These are phyloP conservation scores for Oidiodendron maius DNA, from an alignment of 495 filamentous ascomycete species.

Conservation along the genomic window DNA sequence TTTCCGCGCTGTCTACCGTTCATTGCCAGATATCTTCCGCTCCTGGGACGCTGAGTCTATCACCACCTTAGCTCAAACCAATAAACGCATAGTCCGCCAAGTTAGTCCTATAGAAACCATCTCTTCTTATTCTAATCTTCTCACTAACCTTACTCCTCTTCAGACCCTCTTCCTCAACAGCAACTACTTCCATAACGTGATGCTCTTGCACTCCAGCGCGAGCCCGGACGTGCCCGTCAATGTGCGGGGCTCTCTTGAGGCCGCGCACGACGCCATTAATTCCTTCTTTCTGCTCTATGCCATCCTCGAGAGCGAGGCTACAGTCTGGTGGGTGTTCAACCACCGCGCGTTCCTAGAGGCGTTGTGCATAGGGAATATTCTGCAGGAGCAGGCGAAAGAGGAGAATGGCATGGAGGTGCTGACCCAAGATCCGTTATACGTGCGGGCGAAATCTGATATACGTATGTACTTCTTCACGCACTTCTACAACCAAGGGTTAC, in stretches of 20 bases:
- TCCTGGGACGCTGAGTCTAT: conserved; percentile 52
- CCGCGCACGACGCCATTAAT: conserved; percentile 46
- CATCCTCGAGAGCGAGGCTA: conserved; percentile 56
- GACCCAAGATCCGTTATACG: conserved; percentile 44
- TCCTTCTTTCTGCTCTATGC: conserved; percentile 61
- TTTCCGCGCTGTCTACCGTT: conserved; percentile 55
- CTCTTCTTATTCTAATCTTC: background rate
- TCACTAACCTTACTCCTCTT: background rate
- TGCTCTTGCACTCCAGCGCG: conserved; percentile 59
- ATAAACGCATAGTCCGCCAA: conserved; percentile 57
- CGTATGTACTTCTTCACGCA: conserved; percentile 31
- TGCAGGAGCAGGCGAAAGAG: conserved; percentile 21
- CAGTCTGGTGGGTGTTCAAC: conserved; percentile 74
- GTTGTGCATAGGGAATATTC: conserved; percentile 22
- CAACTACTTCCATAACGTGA: conserved; percentile 71
- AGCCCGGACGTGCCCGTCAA: conserved; percentile 56
- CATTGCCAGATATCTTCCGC: conserved; percentile 57
- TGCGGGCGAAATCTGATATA: conserved; percentile 50
- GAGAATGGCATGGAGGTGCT: conserved; percentile 7
- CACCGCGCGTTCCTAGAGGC: conserved; percentile 68
- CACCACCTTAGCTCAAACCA: conserved; percentile 37
- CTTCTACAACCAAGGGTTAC: too few relatives aligned
- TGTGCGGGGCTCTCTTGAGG: conserved; percentile 57
- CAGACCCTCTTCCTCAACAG: conserved; percentile 57
- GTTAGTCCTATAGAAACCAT: background rate